Evolutionary conservation across 75 land plant species (phyloP).

Genomic region (Pseudotsuga menziesii): DNA sequence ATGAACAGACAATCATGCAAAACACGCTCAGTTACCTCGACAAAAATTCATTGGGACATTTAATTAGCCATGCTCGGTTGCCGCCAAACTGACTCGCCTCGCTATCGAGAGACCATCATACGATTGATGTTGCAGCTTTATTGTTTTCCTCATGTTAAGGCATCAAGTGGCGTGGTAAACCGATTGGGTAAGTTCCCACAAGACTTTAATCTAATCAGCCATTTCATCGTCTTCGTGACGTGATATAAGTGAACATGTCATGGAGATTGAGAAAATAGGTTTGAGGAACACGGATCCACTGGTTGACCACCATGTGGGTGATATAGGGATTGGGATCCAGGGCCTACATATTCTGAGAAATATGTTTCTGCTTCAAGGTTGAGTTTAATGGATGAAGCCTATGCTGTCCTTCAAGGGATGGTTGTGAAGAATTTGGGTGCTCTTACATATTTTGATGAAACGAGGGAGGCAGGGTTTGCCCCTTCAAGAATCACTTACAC

Average conservation of each 20-base stretch:
- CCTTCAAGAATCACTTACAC: conserved; percentile 88
- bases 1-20: conserved; percentile 24
- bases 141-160: conserved; percentile 41
- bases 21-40: conserved; percentile 13
- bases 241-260: conserved; percentile 16
- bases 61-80: conserved; percentile 38
- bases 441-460: conserved; percentile 63
- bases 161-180: conserved; percentile 44
- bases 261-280: not conserved
- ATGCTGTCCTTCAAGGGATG: conserved; percentile 73
- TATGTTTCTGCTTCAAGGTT: conserved; percentile 15
- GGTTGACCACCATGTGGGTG: no score
- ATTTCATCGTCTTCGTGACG: conserved; percentile 28
- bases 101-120: conserved; percentile 27
- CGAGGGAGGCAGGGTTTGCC: conserved; percentile 72
- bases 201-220: conserved; percentile 25
- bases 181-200: conserved; percentile 23
- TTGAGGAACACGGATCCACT: not conserved
- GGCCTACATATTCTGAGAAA: not conserved
- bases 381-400: conserved; percentile 74
- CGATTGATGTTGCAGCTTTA: conserved; percentile 26
- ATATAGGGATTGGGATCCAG: conserved; percentile 9
- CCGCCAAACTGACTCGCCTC: conserved; percentile 33
- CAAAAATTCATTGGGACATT: conserved; percentile 26
- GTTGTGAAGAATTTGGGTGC: conserved; percentile 53